Percentiles rank a stretch among this genome's conserved stretches.
Evolutionary conservation across 768 basidiomycete genomes (phyloP).

Genomic region (Pholiota molesta): DNA sequence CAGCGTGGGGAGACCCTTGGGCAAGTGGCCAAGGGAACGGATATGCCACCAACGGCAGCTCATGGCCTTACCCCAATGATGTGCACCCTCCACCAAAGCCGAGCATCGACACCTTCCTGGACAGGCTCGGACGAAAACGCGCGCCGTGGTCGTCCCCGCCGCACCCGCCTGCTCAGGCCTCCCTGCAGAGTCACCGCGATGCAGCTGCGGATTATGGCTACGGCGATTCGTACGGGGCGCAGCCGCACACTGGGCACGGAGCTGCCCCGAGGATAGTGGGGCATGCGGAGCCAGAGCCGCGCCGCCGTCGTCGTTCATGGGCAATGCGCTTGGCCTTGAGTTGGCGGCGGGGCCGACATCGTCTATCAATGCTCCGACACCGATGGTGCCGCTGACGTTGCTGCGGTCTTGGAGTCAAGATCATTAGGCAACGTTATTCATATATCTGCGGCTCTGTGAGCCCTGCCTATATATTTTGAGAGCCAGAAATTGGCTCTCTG

Average conservation of each 20-base stretch:
- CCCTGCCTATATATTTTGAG: no score
- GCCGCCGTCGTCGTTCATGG: slow-evolving; percentile 20
- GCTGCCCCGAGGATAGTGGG: not conserved
- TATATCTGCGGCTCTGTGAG: no score
- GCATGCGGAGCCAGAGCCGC: slow-evolving; percentile 1
- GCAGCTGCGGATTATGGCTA: not conserved
- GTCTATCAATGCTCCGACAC: slow-evolving; percentile 36
- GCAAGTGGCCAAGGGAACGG: not conserved
- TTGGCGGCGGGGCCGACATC: slow-evolving; percentile 22
- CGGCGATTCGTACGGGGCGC: not conserved
- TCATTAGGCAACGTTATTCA: slow-evolving; percentile 2
- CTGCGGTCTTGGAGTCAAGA: slow-evolving; percentile 36
- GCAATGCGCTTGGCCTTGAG: slow-evolving; percentile 35
- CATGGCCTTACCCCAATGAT: not conserved
- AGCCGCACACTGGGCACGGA: not conserved
- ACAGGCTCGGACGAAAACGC: not conserved
- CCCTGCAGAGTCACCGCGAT: not conserved
- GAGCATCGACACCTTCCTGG: not conserved
- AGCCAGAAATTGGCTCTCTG: not conserved
- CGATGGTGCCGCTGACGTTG: slow-evolving; percentile 31
- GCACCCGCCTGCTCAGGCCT: not conserved
- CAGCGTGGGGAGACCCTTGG: not conserved
- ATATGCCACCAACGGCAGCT: not conserved
- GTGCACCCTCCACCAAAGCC: not conserved
- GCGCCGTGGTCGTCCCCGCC: not conserved